A percentile compares a stretch with the other conserved stretches of the same genome.
Conservation (phyloP, 1,139 yeast species). For the Geotrichum bryndzae region DNA sequence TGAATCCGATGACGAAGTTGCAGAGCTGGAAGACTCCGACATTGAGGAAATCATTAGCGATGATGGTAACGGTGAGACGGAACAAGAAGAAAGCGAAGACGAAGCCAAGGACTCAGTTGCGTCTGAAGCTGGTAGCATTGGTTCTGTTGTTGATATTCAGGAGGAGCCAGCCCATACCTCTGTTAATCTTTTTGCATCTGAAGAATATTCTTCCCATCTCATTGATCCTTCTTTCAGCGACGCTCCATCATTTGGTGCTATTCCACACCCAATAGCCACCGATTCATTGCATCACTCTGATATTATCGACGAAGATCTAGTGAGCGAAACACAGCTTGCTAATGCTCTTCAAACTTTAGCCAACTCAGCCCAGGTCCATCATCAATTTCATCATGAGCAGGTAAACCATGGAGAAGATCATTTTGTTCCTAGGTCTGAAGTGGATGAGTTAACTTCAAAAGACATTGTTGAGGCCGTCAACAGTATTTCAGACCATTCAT, state of each 20-base stretch:
- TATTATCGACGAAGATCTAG: not conserved
- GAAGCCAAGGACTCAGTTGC: not conserved
- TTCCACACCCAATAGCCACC: not conserved
- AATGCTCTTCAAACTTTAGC: slow-evolving; percentile 3
- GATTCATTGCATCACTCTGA: not conserved
- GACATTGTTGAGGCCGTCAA: not conserved
- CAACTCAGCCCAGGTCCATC: not conserved
- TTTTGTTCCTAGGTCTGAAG: not conserved
- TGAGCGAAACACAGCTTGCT: not conserved
- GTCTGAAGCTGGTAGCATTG: not conserved
- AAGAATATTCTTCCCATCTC: not conserved
- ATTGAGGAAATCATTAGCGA: not conserved
- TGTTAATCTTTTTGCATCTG: not conserved
- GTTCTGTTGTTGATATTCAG: not conserved
- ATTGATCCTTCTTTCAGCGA: not conserved
- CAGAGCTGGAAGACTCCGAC: slow-evolving; percentile 16
- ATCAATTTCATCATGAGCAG: not conserved
- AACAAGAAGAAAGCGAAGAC: not conserved
- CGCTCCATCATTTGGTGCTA: not conserved
- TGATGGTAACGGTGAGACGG: slow-evolving; percentile 8
- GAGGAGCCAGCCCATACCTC: not conserved
- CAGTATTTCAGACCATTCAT: not conserved
- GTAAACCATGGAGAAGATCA: not conserved
- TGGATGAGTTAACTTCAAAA: not conserved
- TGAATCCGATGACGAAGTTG: slow-evolving; percentile 14